Evolutionary conservation across 441 rosid species (phyloP).

Genomic region (Jatropha podagrica): DNA sequence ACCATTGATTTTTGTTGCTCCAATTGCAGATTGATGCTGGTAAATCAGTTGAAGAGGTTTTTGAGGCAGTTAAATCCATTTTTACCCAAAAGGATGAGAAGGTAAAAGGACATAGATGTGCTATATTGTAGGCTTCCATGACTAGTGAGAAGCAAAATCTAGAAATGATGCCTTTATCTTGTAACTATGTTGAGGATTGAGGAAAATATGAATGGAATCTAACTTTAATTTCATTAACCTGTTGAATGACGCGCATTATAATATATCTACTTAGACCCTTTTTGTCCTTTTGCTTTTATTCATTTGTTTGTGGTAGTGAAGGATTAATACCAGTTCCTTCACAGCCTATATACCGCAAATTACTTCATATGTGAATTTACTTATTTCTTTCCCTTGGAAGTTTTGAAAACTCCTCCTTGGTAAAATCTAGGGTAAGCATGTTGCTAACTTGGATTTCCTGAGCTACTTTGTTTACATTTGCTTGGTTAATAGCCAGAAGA

Average conservation of each 20-base stretch:
- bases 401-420: not conserved
- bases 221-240: not conserved
- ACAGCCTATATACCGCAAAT: not conserved
- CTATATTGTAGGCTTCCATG: conserved; percentile 22
- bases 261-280: not conserved
- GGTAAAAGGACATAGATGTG: conserved; percentile 37
- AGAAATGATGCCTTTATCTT: not conserved
- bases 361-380: not conserved
- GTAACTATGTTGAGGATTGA: not conserved
- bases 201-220: not conserved
- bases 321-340: not conserved
- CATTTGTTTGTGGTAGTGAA: not conserved
- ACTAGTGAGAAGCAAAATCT: not conserved
- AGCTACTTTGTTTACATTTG: not conserved
- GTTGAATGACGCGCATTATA: not conserved
- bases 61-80: conserved; percentile 59
- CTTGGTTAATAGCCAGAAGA: too few relatives aligned
- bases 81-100: conserved; percentile 54
- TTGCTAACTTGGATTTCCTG: conserved; percentile 7
- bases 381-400: not conserved
- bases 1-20: conserved; percentile 14
- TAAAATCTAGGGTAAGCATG: not conserved
- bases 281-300: not conserved
- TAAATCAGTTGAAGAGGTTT: conserved; percentile 72
- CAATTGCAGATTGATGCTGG: conserved; percentile 71